Evolutionary conservation across 2,329 filamentous ascomycete genomes (phyloP), one percentile per base, ranked within the genome.

Genomic region (Fusarium duplospermum): DNA sequence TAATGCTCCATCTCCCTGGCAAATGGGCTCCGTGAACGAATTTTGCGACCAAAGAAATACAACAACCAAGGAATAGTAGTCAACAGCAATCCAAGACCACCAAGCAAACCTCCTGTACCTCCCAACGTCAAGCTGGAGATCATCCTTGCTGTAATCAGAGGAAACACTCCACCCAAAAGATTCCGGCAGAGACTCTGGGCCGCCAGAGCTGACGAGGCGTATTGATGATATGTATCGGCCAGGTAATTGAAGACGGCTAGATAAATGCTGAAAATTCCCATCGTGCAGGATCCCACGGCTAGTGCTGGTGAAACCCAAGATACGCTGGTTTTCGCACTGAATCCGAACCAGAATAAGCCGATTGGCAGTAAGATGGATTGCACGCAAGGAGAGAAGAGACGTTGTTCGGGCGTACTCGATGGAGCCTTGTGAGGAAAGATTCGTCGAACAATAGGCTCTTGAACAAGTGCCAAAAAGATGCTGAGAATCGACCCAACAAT

Each of bases 121-220:
- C 88, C 86, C 72, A 88, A 91, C 0, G 87, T 88, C 66, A 93
- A 82, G 2, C 84, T 85, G 3, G 79, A 85, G 71, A 92, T 92
- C 89, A 93, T 89, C 65, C 76, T 93, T 92, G 83, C 93, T 91
- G 93, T 94, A 10, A 97, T 89, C 1, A 98, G 84, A 0, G 95
- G 94, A 71, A 98, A 97, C 0, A 91, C 82, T 2, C 94, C 95
- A 8, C 92, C 94, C 0, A 98, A 83, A 2, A 97, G 85, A 80
- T 98, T 98, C 6, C 95, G 89, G 77, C 94, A 96, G 79, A 94
- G 95, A n/a, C 90, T 93, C 83, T 98, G 94, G 0, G 94, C 94
- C 0, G 95, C 95, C 10, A 98, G 85, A 0, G 95, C 95, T 0
- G 93, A 96, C 36, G 92, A 94, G 0, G 95, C 94, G 77, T 96